These are phyloP conservation scores for Plasmodium gonderi DNA, from an alignment of 169 alveolate genomes.

Conservation along the genomic window DNA sequence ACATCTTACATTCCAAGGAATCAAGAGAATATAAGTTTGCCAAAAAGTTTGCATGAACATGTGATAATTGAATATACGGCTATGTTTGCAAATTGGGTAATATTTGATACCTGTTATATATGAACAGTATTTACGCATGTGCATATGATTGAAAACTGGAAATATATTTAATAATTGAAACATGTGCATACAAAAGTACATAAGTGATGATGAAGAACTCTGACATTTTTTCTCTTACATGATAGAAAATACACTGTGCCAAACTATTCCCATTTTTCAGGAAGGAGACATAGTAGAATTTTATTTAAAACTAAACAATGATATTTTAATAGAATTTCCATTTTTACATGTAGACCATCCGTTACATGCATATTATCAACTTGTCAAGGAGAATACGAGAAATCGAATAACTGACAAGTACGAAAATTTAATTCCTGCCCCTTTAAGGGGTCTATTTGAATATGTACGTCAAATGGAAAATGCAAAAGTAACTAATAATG, in stretches of 20 bases:
- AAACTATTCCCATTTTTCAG: not conserved
- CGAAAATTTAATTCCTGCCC: slow-evolving; percentile 17
- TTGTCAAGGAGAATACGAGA: slow-evolving; percentile 23
- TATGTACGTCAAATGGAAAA: slow-evolving; percentile 36
- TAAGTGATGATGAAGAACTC: not conserved
- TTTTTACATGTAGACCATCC: slow-evolving; percentile 68
- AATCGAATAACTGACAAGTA: slow-evolving; percentile 1
- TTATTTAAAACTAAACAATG: slow-evolving; percentile 47
- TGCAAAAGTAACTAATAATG: slow-evolving; percentile 26
- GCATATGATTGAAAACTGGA: not conserved
- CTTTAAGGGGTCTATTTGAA: slow-evolving; percentile 10
- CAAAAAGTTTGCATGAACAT: slow-evolving; percentile 54
- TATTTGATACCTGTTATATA: no score
- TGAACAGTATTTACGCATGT: not conserved
- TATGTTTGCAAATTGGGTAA: slow-evolving; percentile 46
- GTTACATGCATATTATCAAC: slow-evolving; percentile 34
- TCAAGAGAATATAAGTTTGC: slow-evolving; percentile 6
- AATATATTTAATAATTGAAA: not conserved
- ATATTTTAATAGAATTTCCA: slow-evolving; percentile 46
- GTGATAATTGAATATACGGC: slow-evolving; percentile 50
- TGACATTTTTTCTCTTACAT: not conserved
- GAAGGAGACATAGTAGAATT: slow-evolving; percentile 66
- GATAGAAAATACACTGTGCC: no score
- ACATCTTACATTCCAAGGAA: slow-evolving; percentile 19
- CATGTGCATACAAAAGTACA: not conserved